Conservation (phyloP, 192 early-diverging fungal species). For the Lunasporangiospora selenospora region DNA sequence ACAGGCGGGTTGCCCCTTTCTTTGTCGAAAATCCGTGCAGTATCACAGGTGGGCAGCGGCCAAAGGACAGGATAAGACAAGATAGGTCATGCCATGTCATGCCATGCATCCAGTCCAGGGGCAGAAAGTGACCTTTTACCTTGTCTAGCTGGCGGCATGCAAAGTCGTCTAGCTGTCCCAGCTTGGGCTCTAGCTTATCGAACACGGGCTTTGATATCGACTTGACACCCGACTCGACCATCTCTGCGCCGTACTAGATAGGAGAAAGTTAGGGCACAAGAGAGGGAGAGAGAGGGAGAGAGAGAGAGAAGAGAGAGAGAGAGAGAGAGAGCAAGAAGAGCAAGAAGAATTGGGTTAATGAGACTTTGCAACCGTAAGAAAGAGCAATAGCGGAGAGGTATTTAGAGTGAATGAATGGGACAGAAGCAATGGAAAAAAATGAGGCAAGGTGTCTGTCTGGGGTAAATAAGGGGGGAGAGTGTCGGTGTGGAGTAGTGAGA, state of each 20-base stretch:
- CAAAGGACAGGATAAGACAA: too few relatives aligned
- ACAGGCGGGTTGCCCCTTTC: too few relatives aligned
- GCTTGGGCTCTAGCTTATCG: slow-evolving; percentile 59
- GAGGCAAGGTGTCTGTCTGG: background rate
- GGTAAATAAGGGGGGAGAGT: too few relatives aligned
- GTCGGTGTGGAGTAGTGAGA: too few relatives aligned
- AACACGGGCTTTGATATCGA: slow-evolving; percentile 75
- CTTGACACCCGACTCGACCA: slow-evolving; percentile 79
- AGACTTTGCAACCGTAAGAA: too few relatives aligned
- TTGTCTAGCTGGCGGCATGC: slow-evolving; percentile 7
- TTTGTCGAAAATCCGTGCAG: too few relatives aligned
- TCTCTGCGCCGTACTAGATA: slow-evolving; percentile 73
- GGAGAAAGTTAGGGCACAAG: background rate
- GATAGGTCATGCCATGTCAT: background rate
- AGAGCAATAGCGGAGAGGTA: too few relatives aligned
- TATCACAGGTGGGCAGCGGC: too few relatives aligned
- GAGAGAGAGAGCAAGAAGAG: too few relatives aligned
- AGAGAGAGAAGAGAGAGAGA: background rate
- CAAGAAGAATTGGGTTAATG: too few relatives aligned
- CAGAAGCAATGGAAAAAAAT: background rate
- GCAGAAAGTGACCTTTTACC: background rate
- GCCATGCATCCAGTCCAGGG: background rate
- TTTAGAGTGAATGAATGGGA: background rate
- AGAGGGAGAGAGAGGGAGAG: background rate
- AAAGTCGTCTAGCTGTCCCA: slow-evolving; percentile 3